phyloP scores from a whole-genome alignment of 2,329 filamentous ascomycete genomes.

The Penicillium rolfsii region DNA sequence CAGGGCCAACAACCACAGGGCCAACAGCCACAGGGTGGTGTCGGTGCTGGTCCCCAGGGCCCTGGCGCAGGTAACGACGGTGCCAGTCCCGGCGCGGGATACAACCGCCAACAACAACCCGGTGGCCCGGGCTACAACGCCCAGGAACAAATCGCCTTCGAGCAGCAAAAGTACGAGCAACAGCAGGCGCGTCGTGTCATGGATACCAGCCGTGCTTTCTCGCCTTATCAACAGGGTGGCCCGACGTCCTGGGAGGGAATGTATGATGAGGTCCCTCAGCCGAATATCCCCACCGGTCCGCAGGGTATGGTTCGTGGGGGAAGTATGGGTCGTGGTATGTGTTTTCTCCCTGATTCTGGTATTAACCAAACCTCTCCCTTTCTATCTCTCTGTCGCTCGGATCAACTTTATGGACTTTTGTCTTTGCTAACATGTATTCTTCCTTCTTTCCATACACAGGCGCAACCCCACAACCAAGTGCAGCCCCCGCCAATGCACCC shows the following conservation, averaged over 20 bases:
- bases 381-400: too few relatives aligned
- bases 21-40: too few relatives aligned
- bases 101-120: conserved; percentile 43
- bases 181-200: conserved; percentile 62
- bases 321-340: conserved; percentile 47
- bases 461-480: conserved; percentile 50
- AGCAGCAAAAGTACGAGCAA: conserved; percentile 77
- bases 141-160: conserved; percentile 73
- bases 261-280: conserved; percentile 94
- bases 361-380: too few relatives aligned
- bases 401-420: too few relatives aligned
- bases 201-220: conserved; percentile 43
- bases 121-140: conserved; percentile 64
- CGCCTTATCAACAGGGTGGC: conserved; percentile 58
- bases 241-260: conserved; percentile 96
- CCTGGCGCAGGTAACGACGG: conserved; percentile 23
- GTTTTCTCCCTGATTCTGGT: neutral
- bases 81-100: conserved; percentile 55
- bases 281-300: conserved; percentile 63
- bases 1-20: conserved; percentile 32
- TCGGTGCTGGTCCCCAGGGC: too few relatives aligned
- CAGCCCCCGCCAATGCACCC: conserved; percentile 78
- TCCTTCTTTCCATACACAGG: conserved; percentile 4
- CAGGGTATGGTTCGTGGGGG: conserved; percentile 51
- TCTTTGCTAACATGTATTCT: neutral